phyloP scores from a whole-genome alignment of 2,329 filamentous ascomycete species.

The Talaromyces sp. region DNA sequence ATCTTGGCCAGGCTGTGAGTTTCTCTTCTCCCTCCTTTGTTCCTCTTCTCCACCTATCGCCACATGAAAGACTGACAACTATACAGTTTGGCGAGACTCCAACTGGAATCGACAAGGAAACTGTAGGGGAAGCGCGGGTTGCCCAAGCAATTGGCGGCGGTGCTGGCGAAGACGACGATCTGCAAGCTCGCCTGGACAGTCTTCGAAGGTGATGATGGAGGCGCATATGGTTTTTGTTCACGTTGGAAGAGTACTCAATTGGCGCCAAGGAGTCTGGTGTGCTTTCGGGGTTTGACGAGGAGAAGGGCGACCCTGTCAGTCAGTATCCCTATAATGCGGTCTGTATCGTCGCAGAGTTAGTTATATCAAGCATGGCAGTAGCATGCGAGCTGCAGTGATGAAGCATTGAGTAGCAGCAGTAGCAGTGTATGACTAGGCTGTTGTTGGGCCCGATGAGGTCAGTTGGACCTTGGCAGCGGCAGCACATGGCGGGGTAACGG shows the following conservation, averaged over 20 bases:
- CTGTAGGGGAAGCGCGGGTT: constrained; percentile 69
- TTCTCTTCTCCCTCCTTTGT: not conserved
- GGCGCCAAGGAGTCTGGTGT: not conserved
- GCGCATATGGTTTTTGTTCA: not conserved
- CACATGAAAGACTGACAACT: constrained; percentile 16
- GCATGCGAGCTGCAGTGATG: not conserved
- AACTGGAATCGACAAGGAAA: constrained; percentile 68
- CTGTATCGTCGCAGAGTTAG: not conserved
- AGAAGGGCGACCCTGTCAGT: not conserved
- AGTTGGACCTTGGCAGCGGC: not conserved
- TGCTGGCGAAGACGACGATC: constrained; percentile 70
- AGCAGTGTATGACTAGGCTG: too few species aligned
- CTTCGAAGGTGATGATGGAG: constrained; percentile 51
- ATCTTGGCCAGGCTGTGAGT: constrained; percentile 82
- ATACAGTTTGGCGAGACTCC: constrained; percentile 85
- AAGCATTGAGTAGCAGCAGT: not conserved
- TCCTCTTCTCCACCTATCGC: not conserved
- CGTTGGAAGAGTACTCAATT: not conserved
- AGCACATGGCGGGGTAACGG: not conserved
- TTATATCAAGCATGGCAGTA: not conserved
- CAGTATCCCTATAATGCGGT: not conserved
- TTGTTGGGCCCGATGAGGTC: not conserved
- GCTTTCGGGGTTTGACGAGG: not conserved
- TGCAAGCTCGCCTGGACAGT: constrained; percentile 89
- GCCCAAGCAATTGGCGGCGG: constrained; percentile 71